Evolutionary conservation across 352 stramenopile species (phyloP), one percentile per base, ranked within the genome.

Genomic region (Albugo candida): DNA sequence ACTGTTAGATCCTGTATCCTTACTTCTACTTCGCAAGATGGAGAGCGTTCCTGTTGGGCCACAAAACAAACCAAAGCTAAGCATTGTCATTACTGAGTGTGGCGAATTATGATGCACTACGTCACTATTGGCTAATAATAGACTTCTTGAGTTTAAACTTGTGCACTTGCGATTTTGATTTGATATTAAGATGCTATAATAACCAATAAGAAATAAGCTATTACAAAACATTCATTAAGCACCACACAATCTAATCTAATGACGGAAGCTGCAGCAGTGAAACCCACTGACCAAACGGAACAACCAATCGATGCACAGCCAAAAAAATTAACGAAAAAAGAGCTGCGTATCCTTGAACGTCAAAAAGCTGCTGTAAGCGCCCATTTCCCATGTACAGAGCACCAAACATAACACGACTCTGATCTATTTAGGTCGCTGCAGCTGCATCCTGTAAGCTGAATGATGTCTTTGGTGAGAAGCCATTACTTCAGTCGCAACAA

Each of bases 301-400:
- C 27, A 13, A 18, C 24, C 14, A 50, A 27, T 2, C 18, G 35
- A 41, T 59, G 21, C 38, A 60, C 49, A 46, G 51, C 24, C 45
- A 61, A 77, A 91, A 68, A 85, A 91, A 56, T 62, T 91, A 37
- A 91, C 78, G 12, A 91, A 91, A 70, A 91, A 91, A 70, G 78
- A 91, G 59, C 65, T 91, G 60, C 78, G 78, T 63, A 83, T 88
- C 51, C 71, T 91, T 11, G 78, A 88, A 63, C 69, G 74, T 53
- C 78, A 91, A 63, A 83, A 83, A 72, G 61, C 67, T 6, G 69
- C 74, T 21, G 73, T 83, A 49, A 49, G 64, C 61, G 4, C 16
- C n/a, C 14, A 20, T 16, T 42, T 21, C 13, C 2, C 16, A 34
- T 18, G 5, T 19, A 43, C 20, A 31, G 3, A 31, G 24, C 24